Evolutionary conservation across 2,329 filamentous ascomycete species (phyloP), one percentile per base, ranked within the genome.

Genomic region (Sporothrix pseudoabietina): DNA sequence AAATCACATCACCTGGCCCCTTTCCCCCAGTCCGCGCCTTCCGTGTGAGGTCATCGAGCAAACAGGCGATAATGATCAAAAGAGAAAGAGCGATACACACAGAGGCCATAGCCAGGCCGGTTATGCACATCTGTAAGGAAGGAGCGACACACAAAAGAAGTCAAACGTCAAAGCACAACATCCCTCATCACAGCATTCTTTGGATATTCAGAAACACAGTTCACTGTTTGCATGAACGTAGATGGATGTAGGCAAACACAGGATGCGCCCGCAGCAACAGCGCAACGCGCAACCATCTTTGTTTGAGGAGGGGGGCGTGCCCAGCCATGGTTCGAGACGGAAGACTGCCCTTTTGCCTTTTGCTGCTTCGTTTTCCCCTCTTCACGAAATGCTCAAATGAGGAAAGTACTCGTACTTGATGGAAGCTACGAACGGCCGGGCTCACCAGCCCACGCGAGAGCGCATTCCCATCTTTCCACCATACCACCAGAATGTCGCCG

Each of bases 31-130:
- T 59, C 71, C 71, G 71, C 71, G 71, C 59, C 44, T 72, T 72
- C 71, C 71, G 59, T 72, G 59, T 55, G 59, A 59, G 69, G 54
- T 70, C 68, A 55, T 70, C 32, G 49, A 55, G 32, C 65, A 69
- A 63, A 47, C 44, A 69, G 41, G 41, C 65, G n/a, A 39, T 55
- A 30, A 41, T 26, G 52, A 12, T n/a, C 8, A n/a, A 55, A 9
- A 30, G 52, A 14, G 52, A 55, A 55, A 26, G 52, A 26, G 52
- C 52, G 52, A 55, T 30, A 22, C 4, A 32, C 35, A 35, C 8
- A 55, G 52, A 55, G 7, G 12, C 22, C 47, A 69, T 10, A 54
- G 47, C 66, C 47, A 30, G 66, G 66, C 19, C 19, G 65, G 65
- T 66, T 66, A 32, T 52, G 63, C 39, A 35, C 57, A 44, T 57